These are phyloP conservation scores for Saccharomycopsis guyanensis DNA, from an alignment of 805 yeast genomes.

Conservation along the genomic window DNA sequence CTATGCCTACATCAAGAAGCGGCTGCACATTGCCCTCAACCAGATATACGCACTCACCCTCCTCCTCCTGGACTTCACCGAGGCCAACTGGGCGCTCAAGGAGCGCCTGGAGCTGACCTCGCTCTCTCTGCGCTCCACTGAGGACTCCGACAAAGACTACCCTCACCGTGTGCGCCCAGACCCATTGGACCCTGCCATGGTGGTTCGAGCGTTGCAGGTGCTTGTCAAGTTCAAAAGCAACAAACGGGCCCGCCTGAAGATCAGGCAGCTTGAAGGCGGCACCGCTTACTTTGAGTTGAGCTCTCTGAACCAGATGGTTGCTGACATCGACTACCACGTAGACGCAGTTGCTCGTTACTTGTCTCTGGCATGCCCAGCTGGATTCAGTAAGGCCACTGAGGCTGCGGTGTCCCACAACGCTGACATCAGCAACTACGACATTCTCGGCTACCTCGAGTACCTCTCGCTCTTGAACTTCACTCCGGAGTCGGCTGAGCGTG, in stretches of 20 bases:
- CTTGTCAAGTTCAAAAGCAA: slow-evolving; percentile 16
- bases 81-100: slow-evolving; percentile 19
- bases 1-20: slow-evolving; percentile 14
- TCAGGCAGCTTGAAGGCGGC: slow-evolving; percentile 14
- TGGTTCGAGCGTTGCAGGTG: slow-evolving; percentile 8
- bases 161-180: slow-evolving; percentile 20
- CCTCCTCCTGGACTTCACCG: slow-evolving; percentile 16
- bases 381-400: slow-evolving; percentile 16
- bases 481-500: slow-evolving; percentile 10
- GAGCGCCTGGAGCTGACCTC: slow-evolving; percentile 9
- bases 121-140: slow-evolving; percentile 8
- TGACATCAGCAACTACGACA: slow-evolving; percentile 9
- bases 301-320: slow-evolving; percentile 13
- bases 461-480: slow-evolving; percentile 13
- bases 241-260: slow-evolving; percentile 12
- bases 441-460: slow-evolving; percentile 16
- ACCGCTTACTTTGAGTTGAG: slow-evolving; percentile 17
- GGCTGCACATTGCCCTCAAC: slow-evolving; percentile 13
- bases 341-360: slow-evolving; percentile 16
- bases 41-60: slow-evolving; percentile 9
- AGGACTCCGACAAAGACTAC: slow-evolving; percentile 18
- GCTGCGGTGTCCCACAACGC: slow-evolving; percentile 10
- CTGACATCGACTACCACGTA: slow-evolving; percentile 19
- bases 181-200: slow-evolving; percentile 9
- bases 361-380: slow-evolving; percentile 13